Conservation (phyloP, 352 stramenopile genomes). For the Pythium pectinolyticum region DNA sequence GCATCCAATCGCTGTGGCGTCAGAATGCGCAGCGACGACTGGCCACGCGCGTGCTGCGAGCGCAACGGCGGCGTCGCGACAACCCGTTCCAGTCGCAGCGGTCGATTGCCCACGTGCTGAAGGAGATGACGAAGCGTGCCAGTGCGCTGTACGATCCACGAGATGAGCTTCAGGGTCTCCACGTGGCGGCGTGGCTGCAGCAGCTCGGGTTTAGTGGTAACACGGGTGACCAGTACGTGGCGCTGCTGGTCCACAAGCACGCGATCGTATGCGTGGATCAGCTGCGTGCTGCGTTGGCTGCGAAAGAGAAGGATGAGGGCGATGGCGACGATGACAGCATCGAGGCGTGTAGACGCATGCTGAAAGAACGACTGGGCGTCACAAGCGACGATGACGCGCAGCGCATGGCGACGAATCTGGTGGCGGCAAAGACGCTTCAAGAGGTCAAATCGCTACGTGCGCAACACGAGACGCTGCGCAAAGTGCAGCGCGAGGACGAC, state of each 20-base stretch:
- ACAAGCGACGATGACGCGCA: slow-evolving; percentile 42
- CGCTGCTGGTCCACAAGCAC: slow-evolving; percentile 49
- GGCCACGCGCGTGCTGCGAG: slow-evolving; percentile 42
- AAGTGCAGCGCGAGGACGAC: slow-evolving; percentile 36
- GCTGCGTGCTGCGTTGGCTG: slow-evolving; percentile 34
- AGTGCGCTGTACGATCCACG: slow-evolving; percentile 46
- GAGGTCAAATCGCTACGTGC: slow-evolving; percentile 32
- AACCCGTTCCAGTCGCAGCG: slow-evolving; percentile 47
- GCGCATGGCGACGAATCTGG: slow-evolving; percentile 57
- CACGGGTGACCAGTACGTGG: slow-evolving; percentile 39
- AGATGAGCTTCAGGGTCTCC: slow-evolving; percentile 59
- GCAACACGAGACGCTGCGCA: slow-evolving; percentile 2
- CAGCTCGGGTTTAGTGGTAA: slow-evolving; percentile 50
- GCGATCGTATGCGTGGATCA: slow-evolving; percentile 8
- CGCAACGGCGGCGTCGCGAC: slow-evolving; percentile 48
- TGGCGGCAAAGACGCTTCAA: slow-evolving; percentile 39
- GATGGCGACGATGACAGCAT: slow-evolving; percentile 10
- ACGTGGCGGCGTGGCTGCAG: slow-evolving; percentile 51
- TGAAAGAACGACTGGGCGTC: slow-evolving; percentile 43
- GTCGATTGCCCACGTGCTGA: slow-evolving; percentile 39
- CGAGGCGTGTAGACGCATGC: slow-evolving; percentile 35
- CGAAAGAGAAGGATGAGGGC: too few relatives aligned
- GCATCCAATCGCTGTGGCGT: slow-evolving; percentile 65
- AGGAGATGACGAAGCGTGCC: slow-evolving; percentile 30
- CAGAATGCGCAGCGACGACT: slow-evolving; percentile 50